These are phyloP conservation scores for Gigaspora rosea DNA, from an alignment of 192 early-diverging fungal genomes.

Conservation along the genomic window DNA sequence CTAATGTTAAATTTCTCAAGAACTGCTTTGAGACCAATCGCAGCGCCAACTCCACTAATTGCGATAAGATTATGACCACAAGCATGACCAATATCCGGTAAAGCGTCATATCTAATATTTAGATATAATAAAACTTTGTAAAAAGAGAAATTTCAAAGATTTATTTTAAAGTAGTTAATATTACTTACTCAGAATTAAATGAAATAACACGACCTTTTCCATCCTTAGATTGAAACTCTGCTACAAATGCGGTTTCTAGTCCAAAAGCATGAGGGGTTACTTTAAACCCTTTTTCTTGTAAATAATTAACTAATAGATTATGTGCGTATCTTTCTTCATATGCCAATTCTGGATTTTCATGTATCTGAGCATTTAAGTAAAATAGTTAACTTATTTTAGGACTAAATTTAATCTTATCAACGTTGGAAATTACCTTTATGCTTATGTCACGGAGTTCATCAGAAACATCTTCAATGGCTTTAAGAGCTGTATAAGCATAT, in stretches of 20 bases:
- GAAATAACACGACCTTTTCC: conserved; percentile 32
- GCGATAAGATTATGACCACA: conserved; percentile 76
- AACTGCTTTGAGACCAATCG: conserved; percentile 44
- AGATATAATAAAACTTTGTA: not conserved
- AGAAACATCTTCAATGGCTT: conserved; percentile 42
- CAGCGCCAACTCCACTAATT: conserved; percentile 64
- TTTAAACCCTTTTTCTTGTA: conserved; percentile 63
- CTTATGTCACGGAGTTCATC: conserved; percentile 48
- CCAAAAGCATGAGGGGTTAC: conserved; percentile 62
- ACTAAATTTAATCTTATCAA: too few relatives aligned
- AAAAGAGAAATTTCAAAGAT: not conserved
- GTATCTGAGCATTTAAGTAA: conserved; percentile 42
- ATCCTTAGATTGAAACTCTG: conserved; percentile 53
- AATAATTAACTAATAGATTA: conserved; percentile 62
- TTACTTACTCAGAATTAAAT: conserved; percentile 30
- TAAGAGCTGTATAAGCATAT: conserved; percentile 35
- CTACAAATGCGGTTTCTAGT: conserved; percentile 75
- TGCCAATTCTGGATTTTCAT: conserved; percentile 61
- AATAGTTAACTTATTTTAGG: too few relatives aligned
- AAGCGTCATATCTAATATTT: conserved; percentile 54
- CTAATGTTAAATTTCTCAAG: conserved; percentile 40
- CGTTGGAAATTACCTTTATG: conserved; percentile 38
- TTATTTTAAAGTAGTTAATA: too few relatives aligned
- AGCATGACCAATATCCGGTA: conserved; percentile 65
- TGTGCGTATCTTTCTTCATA: conserved; percentile 62